phyloP scores from a whole-genome alignment of 495 filamentous ascomycete species.

The Hapsidospora chrysogenum region DNA sequence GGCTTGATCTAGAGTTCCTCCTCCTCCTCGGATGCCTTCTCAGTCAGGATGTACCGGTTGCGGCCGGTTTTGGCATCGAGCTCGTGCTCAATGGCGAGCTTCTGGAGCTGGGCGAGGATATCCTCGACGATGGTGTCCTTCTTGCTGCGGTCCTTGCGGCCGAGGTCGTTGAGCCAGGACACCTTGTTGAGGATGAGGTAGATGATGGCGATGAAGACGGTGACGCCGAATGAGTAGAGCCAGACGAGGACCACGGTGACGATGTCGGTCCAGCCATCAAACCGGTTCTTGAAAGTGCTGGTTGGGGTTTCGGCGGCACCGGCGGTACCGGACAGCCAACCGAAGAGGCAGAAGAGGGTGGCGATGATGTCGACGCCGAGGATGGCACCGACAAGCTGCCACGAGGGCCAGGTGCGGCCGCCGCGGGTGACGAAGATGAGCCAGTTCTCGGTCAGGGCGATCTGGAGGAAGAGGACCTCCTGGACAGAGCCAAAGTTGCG shows the following conservation, averaged over 20 bases:
- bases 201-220: slow-evolving; percentile 60
- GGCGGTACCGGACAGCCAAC: slow-evolving; percentile 48
- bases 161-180: slow-evolving; percentile 54
- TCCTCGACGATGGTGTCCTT: slow-evolving; percentile 71
- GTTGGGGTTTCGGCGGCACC: slow-evolving; percentile 14
- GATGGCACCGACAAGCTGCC: slow-evolving; percentile 62
- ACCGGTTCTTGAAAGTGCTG: not conserved
- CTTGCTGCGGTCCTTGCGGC: slow-evolving; percentile 57
- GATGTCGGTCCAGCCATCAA: slow-evolving; percentile 42
- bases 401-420: slow-evolving; percentile 64
- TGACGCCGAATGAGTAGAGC: slow-evolving; percentile 63
- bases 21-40: slow-evolving; percentile 1
- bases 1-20: not conserved
- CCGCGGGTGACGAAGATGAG: slow-evolving; percentile 91
- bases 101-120: slow-evolving; percentile 57
- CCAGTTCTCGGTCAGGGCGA: slow-evolving; percentile 87
- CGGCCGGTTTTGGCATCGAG: slow-evolving; percentile 8
- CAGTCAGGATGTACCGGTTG: slow-evolving; percentile 1
- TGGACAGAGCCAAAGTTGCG: slow-evolving; percentile 74
- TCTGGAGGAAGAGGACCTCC: slow-evolving; percentile 74
- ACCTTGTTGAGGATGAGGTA: slow-evolving; percentile 60
- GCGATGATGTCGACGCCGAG: slow-evolving; percentile 66
- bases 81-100: slow-evolving; percentile 61
- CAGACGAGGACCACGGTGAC: slow-evolving; percentile 68
- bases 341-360: slow-evolving; percentile 69